phyloP scores from a whole-genome alignment of 108 stramenopile genomes.

The Fistulifera solaris region DNA sequence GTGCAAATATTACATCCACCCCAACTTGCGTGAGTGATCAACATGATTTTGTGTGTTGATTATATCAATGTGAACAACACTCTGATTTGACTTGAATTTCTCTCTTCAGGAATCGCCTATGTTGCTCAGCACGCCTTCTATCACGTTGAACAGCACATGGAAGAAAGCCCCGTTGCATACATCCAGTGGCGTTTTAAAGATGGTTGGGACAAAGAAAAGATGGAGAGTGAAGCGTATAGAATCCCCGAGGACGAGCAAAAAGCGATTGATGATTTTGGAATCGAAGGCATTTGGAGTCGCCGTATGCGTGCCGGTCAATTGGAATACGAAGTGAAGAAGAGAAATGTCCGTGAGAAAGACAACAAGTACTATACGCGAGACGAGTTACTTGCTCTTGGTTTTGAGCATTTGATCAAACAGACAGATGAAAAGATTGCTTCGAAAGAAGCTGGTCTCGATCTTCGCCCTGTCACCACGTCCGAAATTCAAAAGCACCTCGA shows the following conservation, averaged over 20 bases:
- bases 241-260: conserved; percentile 89
- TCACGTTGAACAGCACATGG: conserved; percentile 93
- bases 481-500: conserved; percentile 95
- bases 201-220: conserved; percentile 82
- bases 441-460: conserved; percentile 88
- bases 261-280: conserved; percentile 78
- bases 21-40: conserved; percentile 17
- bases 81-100: no score
- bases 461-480: conserved; percentile 79
- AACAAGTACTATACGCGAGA: conserved; percentile 85
- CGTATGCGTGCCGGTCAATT: conserved; percentile 78
- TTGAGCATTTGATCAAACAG: conserved; percentile 79
- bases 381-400: conserved; percentile 75
- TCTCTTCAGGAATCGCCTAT: no score
- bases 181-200: conserved; percentile 97
- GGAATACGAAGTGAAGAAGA: conserved; percentile 94
- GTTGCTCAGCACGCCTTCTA: conserved; percentile 94
- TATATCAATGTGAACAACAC: conserved; percentile 69
- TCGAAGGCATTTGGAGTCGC: conserved; percentile 93
- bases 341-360: conserved; percentile 80
- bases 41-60: background rate
- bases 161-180: conserved; percentile 85
- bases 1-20: conserved; percentile 80
- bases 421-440: conserved; percentile 93
- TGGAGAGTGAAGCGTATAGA: conserved; percentile 76